Evolutionary conservation across 2,329 filamentous ascomycete genomes (phyloP).

Genomic region (Pseudogymnoascus sp.): DNA sequence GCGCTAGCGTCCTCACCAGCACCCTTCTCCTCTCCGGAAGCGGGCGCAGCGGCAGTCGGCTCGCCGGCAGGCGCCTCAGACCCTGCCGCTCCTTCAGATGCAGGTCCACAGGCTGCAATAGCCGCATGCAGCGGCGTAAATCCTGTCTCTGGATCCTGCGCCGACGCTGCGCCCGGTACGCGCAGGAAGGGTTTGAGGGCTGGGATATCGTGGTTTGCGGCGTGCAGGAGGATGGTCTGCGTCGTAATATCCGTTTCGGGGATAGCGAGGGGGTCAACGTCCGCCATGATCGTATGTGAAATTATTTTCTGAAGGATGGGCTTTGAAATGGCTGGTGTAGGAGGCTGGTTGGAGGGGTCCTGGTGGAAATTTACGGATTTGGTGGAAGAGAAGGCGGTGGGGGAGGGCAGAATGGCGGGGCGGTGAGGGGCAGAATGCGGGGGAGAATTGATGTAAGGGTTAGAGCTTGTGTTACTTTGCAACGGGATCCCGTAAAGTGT

Average conservation of each 20-base stretch:
- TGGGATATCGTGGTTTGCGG: constrained; percentile 48
- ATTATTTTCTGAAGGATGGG: background rate
- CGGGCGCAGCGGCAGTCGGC: constrained; percentile 19
- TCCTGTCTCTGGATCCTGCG: constrained; percentile 76
- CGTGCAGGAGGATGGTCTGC: constrained; percentile 58
- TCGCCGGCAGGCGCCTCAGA: constrained; percentile 23
- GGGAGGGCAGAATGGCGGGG: background rate
- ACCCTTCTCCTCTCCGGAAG: constrained; percentile 16
- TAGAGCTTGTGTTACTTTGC: background rate
- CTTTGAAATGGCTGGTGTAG: background rate
- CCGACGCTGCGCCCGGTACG: constrained; percentile 51
- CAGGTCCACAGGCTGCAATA: constrained; percentile 61
- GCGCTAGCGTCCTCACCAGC: constrained; percentile 30
- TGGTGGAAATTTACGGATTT: constrained; percentile 9
- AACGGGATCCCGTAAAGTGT: background rate
- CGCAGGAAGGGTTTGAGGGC: constrained; percentile 28
- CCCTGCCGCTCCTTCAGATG: background rate
- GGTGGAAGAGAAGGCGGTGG: background rate
- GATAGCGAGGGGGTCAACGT: constrained; percentile 20
- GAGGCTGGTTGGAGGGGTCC: constrained; percentile 5
- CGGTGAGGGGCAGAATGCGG: constrained; percentile 7
- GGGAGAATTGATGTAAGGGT: background rate
- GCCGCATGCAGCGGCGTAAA: constrained; percentile 85
- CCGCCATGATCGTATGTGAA: background rate
- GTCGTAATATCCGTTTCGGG: constrained; percentile 24